Percentiles rank a stretch among this genome's conserved stretches.
phyloP scores from a whole-genome alignment of 163 green algal genomes.

The Chlorella variabilis region DNA sequence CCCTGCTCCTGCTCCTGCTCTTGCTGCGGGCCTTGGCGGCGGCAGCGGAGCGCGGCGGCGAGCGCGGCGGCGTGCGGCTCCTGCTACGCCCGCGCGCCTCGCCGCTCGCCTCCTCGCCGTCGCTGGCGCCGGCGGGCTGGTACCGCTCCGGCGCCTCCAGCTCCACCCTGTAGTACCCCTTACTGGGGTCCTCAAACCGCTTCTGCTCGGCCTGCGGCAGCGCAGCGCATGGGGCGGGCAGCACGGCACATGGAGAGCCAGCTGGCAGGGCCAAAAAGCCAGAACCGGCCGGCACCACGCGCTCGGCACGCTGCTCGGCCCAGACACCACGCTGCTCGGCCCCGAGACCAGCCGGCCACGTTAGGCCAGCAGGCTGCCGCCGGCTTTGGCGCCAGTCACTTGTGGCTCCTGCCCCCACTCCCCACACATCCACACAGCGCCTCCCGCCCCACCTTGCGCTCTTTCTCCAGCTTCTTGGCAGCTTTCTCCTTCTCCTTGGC shows the following conservation, averaged over 20 bases:
- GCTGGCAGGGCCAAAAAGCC: no score
- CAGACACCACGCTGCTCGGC: no score
- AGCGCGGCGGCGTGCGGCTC: not conserved
- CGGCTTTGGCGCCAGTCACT: no score
- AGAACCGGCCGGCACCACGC: no score
- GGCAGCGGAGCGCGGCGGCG: not conserved
- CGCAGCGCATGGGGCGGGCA: not conserved
- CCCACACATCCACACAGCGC: not conserved
- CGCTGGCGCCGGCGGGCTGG: constrained; percentile 14
- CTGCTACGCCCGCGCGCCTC: not conserved
- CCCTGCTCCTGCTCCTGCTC: not conserved
- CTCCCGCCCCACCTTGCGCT: constrained; percentile 40
- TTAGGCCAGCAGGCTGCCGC: no score
- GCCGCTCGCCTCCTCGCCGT: not conserved
- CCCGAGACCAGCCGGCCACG: no score
- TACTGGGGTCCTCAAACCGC: constrained; percentile 2
- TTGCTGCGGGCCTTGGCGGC: no score
- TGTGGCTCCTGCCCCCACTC: no score
- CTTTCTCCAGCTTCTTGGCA: constrained; percentile 38
- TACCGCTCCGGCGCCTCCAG: constrained; percentile 24
- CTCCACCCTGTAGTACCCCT: constrained; percentile 27
- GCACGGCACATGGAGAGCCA: no score
- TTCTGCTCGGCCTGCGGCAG: constrained; percentile 33
- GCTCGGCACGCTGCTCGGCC: no score
- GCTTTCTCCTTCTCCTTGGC: constrained; percentile 50